These are phyloP conservation scores for Ulota crispa DNA, from an alignment of 225 moss, liverwort and hornwort species.

Conservation along the genomic window DNA sequence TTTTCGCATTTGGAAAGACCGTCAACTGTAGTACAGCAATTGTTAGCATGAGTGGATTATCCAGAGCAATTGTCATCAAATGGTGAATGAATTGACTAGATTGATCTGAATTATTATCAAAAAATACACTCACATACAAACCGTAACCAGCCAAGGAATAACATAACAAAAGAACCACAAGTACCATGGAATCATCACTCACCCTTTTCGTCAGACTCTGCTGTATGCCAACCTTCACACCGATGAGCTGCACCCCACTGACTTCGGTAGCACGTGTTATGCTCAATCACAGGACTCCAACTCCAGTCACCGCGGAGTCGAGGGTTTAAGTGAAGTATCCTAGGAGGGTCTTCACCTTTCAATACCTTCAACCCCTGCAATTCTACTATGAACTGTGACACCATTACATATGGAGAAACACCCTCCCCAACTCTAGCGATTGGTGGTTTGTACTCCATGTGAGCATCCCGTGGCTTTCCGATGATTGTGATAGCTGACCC, in stretches of 20 bases:
- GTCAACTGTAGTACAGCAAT: constrained; percentile 37
- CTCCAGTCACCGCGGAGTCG: constrained; percentile 64
- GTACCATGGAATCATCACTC: constrained; percentile 13
- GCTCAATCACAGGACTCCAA: constrained; percentile 73
- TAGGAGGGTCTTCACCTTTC: constrained; percentile 57
- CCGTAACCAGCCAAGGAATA: not conserved
- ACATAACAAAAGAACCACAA: not conserved
- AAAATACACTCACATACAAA: not conserved
- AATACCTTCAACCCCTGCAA: constrained; percentile 61
- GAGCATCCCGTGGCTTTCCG: constrained; percentile 51
- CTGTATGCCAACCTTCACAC: constrained; percentile 57
- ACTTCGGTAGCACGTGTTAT: constrained; percentile 61
- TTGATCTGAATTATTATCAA: not conserved
- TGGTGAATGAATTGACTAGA: not conserved
- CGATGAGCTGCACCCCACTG: constrained; percentile 66
- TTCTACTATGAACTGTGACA: constrained; percentile 61
- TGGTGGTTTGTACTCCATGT: constrained; percentile 57
- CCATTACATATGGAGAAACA: constrained; percentile 59
- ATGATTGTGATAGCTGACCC: constrained; percentile 60
- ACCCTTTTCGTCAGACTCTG: constrained; percentile 52
- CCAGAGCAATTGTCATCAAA: not conserved
- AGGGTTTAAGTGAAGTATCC: constrained; percentile 65
- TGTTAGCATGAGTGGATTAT: not conserved
- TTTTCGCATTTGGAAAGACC: constrained; percentile 51
- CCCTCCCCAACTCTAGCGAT: constrained; percentile 62